Evolutionary conservation across 2,329 filamentous ascomycete species (phyloP).

Genomic region (Cadophora sp.): DNA sequence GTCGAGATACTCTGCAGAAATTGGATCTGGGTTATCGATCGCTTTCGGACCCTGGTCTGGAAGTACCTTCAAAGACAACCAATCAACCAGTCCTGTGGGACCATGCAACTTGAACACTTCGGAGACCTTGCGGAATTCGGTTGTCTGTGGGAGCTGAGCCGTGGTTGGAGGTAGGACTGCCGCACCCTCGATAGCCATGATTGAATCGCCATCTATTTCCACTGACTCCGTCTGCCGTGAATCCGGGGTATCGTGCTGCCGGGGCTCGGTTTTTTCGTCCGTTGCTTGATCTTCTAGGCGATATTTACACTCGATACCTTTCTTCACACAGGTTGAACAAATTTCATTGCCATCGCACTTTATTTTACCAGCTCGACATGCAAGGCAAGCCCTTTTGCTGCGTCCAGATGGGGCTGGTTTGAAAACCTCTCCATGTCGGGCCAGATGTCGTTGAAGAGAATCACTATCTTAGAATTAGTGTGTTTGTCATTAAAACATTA

Average conservation of each 20-base stretch:
- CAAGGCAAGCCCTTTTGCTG: conserved; percentile 50
- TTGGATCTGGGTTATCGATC: conserved; percentile 16
- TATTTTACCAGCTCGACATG: conserved; percentile 53
- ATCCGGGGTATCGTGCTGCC: background rate
- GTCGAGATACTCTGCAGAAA: conserved; percentile 34
- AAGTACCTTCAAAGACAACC: conserved; percentile 2
- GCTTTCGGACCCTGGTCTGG: background rate
- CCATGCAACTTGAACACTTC: conserved; percentile 10
- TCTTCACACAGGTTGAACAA: conserved; percentile 50
- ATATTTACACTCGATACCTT: conserved; percentile 49
- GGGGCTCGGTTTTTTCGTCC: background rate
- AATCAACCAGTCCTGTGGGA: conserved; percentile 6
- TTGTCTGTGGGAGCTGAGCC: background rate
- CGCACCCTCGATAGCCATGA: background rate
- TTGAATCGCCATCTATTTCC: conserved; percentile 1
- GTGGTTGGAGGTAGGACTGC: background rate
- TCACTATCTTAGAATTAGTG: conserved; percentile 29
- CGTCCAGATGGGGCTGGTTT: conserved; percentile 38
- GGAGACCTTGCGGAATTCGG: background rate
- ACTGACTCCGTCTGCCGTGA: background rate
- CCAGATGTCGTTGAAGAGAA: conserved; percentile 39
- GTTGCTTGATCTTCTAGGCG: conserved; percentile 14
- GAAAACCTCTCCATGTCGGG: conserved; percentile 37
- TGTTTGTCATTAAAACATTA: background rate
- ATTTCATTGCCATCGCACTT: conserved; percentile 51